Conservation (phyloP, 176 grass and related monocot genomes). For the Triticum aestivum region IWGSC_CS_RefSeq_v2.1 NC_057806.1:469375769-469376268, state of each 20-base stretch:
- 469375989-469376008: constrained; percentile 19
- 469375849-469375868: constrained; percentile 18
- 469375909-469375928: constrained; percentile 31
- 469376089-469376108: constrained; percentile 7
- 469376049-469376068: constrained; percentile 20
- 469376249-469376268: not conserved
- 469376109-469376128: not conserved
- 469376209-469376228: constrained; percentile 1
- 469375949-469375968: rapidly evolving
- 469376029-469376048: constrained; percentile 25
- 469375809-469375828: not conserved
- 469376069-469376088: constrained; percentile 24
- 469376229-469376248: not conserved
- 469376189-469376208: constrained; percentile 20
- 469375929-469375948: not conserved
- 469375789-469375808: not conserved
- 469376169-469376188: not conserved
- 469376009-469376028: constrained; percentile 3
- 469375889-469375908: constrained; percentile 21
- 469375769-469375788: not conserved
- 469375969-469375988: not conserved
- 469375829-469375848: not conserved
- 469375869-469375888: not conserved
- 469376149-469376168: too few relatives aligned
- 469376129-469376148: not conserved